Evolutionary conservation across 2,329 filamentous ascomycete genomes (phyloP).

Genomic region (Colletotrichum falcatum): DNA sequence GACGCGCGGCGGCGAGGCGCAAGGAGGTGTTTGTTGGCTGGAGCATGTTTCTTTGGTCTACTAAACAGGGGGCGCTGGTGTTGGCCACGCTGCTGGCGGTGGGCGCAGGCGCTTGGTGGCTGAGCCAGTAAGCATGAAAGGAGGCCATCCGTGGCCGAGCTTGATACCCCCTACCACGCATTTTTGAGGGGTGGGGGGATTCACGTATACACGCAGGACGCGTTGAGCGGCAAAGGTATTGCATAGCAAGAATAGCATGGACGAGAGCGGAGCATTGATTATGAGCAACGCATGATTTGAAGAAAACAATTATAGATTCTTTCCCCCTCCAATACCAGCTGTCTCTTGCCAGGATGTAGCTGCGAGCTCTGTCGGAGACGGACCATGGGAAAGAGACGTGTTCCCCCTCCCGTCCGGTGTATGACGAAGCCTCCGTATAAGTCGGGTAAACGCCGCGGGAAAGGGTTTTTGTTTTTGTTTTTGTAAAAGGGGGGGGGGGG

Average conservation of each 20-base stretch:
- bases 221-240: neutral
- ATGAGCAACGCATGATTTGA: constrained; percentile 1
- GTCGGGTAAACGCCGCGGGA: neutral
- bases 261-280: constrained; percentile 20
- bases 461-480: too few relatives aligned
- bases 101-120: constrained; percentile 60
- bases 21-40: constrained; percentile 64
- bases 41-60: constrained; percentile 67
- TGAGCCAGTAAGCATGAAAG: constrained; percentile 36
- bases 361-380: neutral
- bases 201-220: neutral
- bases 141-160: neutral
- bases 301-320: neutral
- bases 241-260: neutral
- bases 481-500: too few relatives aligned
- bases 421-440: neutral
- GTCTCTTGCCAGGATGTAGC: neutral
- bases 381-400: neutral
- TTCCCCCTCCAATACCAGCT: too few relatives aligned
- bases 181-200: neutral
- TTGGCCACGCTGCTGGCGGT: constrained; percentile 58
- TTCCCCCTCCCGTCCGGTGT: neutral
- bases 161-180: constrained; percentile 3
- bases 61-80: constrained; percentile 61
- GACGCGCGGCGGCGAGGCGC: constrained; percentile 59